Base-by-base conservation (phyloP, 306 rosid species). In the Lathyrus sativus region DNA sequence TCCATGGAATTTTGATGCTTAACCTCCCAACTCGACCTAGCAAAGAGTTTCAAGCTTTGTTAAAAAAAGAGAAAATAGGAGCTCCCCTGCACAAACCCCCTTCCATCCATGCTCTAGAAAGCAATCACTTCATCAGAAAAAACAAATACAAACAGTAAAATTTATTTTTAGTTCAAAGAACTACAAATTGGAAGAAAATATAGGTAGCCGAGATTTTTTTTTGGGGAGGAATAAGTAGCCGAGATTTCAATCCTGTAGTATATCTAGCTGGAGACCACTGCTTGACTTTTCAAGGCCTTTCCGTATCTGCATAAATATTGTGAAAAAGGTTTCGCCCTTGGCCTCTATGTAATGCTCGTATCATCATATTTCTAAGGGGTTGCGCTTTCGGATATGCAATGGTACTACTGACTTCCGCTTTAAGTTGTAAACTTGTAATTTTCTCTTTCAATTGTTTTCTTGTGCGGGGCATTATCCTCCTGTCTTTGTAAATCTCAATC, bases 1-100 rank as follows among this genome's bases (percentile, higher is more conserved):
- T 93, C 98, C 98, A 93, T 38, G 98, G 97, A 82, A 93, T 90
- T 83, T 86, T 90, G 73, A 93, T 90, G 88, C 98, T 93, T 78
- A 93, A 79, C 84, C 78, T 88, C 69, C 98, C 98, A 71, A 88
- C 88, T 74, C 86, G 95, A 62, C 98, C 98, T 90, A 67, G 24
- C 62, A 62, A 73, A 81, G 42, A 64, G 31, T 38, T 67, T 54
- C 62, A 84, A 58, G 65, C 35, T 46, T 45, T 26, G 38, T 67
- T 68, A 75, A 43, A 10, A 19, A 41, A 53, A 60, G 29, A 72
- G 41, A 45, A 72, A 65, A 55, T 43, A 58, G 53, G 29, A 74
- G 37, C 73, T 72, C 49, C 73, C 45, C 14, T 37, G 42, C 50
- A 67, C 53, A 46, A 57, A 51, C n/a, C 39, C 42, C 59, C 24